Percentiles rank a stretch among this genome's conserved stretches.
Conservation (phyloP, 768 basidiomycete species). For the Rubroboletus pulcherrimus region DNA sequence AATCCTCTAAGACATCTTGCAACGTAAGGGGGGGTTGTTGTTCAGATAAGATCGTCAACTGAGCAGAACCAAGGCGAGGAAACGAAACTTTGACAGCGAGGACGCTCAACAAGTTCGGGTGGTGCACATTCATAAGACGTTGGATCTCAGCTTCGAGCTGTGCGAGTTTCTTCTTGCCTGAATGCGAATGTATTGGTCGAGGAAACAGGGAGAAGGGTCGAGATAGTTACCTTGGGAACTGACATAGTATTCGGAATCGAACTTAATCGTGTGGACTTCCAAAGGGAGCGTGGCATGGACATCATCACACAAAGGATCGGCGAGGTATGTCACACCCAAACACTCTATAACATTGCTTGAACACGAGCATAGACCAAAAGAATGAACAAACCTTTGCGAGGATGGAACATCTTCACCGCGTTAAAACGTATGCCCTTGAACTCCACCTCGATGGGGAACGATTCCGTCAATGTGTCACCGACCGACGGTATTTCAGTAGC, state of each 20-base stretch:
- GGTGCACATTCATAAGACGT: conserved; percentile 52
- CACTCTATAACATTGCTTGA: conserved; percentile 39
- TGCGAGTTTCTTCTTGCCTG: conserved; percentile 66
- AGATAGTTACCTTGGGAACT: conserved; percentile 50
- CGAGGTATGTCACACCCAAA: conserved; percentile 65
- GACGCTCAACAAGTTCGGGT: conserved; percentile 62
- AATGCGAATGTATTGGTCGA: not conserved
- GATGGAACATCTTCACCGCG: conserved; percentile 69
- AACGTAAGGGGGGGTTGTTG: conserved; percentile 63
- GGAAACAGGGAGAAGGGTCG: not conserved
- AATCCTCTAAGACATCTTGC: conserved; percentile 73
- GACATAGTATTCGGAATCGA: conserved; percentile 65
- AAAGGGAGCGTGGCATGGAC: conserved; percentile 54
- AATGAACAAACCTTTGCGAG: conserved; percentile 51
- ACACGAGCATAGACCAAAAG: not conserved
- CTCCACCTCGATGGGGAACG: conserved; percentile 54
- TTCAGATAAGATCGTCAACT: conserved; percentile 68
- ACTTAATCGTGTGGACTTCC: conserved; percentile 64
- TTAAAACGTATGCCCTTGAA: conserved; percentile 58
- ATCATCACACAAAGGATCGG: conserved; percentile 73
- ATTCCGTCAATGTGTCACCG: conserved; percentile 54
- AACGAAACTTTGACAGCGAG: conserved; percentile 63
- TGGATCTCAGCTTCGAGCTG: conserved; percentile 65
- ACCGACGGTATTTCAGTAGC: conserved; percentile 58
- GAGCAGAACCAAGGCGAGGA: conserved; percentile 48